Base-by-base conservation (phyloP, 2,329 filamentous ascomycete genomes). In the Sporothrix euskadiensis region DNA sequence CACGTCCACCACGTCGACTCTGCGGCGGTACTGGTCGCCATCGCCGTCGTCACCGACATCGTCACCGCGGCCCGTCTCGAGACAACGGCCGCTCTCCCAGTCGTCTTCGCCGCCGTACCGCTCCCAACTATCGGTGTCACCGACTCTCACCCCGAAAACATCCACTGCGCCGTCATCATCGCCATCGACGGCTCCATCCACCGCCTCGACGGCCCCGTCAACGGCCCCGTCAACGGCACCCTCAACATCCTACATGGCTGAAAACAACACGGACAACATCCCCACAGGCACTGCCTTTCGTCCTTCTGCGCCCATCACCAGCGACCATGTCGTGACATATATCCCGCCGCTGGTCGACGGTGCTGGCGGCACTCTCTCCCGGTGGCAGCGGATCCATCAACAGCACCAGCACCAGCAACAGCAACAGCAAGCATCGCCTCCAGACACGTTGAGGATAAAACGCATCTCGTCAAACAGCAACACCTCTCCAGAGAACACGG, bases 321-420 rank as follows among this genome's bases (percentile, higher is more conserved):
- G 41, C 30, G 26, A 52, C 35, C 70, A 61, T 63, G 49, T 49
- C 19, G 74, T 81, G 26, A 80, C 79, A 0, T 82, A 80, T 75
- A 79, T 82, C 68, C 81, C 81, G 19, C 78, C 81, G 0, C 77
- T 82, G 7, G 80, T 80, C 73, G 81, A 82, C 69, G 79, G 80
- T 2, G 79, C 81, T 0, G 80, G 79, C 71, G 80, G 81, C 14
- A 82, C 81, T 7, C 39, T 66, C 9, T 49, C 73, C 2, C 61
- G 74, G 1, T 76, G 77, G 9, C 80, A 80, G 0, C 77, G 79
- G 4, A 47, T 66, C 22, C 39, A 47, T 22, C 57, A 61, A n/a
- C 16, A 30, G 1, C 19, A 75, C 75, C 6, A n/a, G 26, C n/a
- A n/a, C 54, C 30, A 47, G 4, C 35, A 22, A 41, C 22, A 9